A percentile compares a stretch with the other conserved stretches of the same genome.
These are phyloP conservation scores for Heterotrichella gracilis DNA, from an alignment of 352 stramenopile species.

Conservation along the genomic window DNA sequence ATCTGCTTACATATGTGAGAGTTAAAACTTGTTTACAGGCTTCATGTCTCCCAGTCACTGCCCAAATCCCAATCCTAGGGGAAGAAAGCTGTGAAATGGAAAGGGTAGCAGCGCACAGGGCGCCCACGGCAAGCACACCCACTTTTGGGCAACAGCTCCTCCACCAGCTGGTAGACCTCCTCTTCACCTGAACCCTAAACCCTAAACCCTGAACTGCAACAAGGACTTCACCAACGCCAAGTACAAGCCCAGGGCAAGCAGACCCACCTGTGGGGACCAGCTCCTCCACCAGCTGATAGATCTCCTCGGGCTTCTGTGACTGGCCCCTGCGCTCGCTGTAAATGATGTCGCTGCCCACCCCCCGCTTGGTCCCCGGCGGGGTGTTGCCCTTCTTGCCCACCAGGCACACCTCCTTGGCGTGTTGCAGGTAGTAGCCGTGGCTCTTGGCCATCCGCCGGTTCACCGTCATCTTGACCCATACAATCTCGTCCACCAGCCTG, in stretches of 20 bases:
- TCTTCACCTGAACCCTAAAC: neutral
- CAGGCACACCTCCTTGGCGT: constrained; percentile 23
- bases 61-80: too few relatives aligned
- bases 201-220: neutral
- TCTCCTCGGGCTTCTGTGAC: constrained; percentile 23
- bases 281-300: constrained; percentile 23
- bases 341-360: constrained; percentile 22
- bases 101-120: too few relatives aligned
- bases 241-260: neutral
- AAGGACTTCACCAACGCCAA: neutral
- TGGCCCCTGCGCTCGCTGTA: constrained; percentile 21
- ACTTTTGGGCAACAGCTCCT: too few relatives aligned
- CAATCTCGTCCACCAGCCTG: constrained; percentile 23
- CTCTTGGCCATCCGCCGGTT: constrained; percentile 23
- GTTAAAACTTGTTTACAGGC: too few relatives aligned
- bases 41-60: too few relatives aligned
- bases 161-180: neutral
- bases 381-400: constrained; percentile 22
- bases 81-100: too few relatives aligned
- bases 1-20: too few relatives aligned
- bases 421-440: constrained; percentile 24
- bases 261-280: constrained; percentile 20
- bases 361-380: constrained; percentile 18
- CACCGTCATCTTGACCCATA: constrained; percentile 23
- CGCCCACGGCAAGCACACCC: too few relatives aligned